Percentiles rank a stretch among this genome's conserved stretches.
phyloP scores from a whole-genome alignment of 129 eudicot genomes.

The Rutidosis leptorrhynchoides region DNA sequence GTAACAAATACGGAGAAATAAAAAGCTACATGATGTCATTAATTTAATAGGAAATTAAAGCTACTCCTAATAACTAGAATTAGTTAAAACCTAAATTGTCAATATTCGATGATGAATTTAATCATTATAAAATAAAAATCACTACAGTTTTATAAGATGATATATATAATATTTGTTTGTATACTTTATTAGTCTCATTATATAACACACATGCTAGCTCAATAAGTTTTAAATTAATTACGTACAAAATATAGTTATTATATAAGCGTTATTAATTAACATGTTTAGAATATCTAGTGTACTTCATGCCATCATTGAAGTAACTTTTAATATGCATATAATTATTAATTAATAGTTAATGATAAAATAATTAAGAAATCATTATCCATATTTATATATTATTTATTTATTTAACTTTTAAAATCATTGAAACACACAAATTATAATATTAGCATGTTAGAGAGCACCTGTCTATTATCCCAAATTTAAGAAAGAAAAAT shows the following conservation, averaged over 20 bases:
- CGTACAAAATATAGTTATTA: constrained; percentile 13
- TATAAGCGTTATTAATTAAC: constrained; percentile 18
- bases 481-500: constrained; percentile 8
- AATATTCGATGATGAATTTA: background rate
- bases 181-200: constrained; percentile 9
- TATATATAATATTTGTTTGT: constrained; percentile 7
- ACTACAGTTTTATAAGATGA: background rate
- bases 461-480: constrained; percentile 14
- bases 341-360: constrained; percentile 9
- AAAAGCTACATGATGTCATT: background rate
- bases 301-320: constrained; percentile 23
- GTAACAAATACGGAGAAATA: background rate
- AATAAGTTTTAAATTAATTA: background rate
- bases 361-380: too few relatives aligned
- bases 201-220: background rate
- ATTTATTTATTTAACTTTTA: constrained; percentile 17
- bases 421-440: constrained; percentile 22
- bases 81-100: constrained; percentile 4
- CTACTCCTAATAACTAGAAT: background rate
- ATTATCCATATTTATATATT: constrained; percentile 15
- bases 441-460: constrained; percentile 19
- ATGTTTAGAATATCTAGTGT: constrained; percentile 18
- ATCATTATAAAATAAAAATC: background rate
- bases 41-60: constrained; percentile 11
- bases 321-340: constrained; percentile 26